phyloP scores from a whole-genome alignment of 208 protist genomes.

The Trypanosoma lewisi region DNA sequence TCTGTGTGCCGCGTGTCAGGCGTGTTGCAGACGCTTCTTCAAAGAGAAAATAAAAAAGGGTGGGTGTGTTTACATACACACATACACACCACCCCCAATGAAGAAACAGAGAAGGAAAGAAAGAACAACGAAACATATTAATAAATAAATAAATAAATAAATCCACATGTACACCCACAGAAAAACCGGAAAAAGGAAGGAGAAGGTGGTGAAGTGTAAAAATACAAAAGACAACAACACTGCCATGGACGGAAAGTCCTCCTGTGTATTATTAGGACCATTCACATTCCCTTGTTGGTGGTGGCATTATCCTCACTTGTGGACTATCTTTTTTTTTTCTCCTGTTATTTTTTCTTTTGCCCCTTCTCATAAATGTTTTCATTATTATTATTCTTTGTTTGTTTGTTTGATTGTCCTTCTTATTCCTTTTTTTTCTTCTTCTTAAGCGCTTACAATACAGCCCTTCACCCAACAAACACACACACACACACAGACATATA shows the following conservation, averaged over 20 bases:
- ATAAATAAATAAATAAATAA: slow-evolving; percentile 7
- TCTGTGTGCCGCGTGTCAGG: neutral
- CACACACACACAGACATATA: neutral
- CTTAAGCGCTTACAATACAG: neutral
- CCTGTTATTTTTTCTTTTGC: neutral
- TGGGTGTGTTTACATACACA: neutral
- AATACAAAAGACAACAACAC: no score
- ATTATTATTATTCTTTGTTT: slow-evolving; percentile 3
- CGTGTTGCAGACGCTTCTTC: neutral
- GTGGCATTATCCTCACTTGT: no score
- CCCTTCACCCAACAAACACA: neutral
- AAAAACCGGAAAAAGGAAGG: no score
- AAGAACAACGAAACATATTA: slow-evolving; percentile 1
- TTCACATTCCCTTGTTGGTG: no score
- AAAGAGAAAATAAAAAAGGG: neutral
- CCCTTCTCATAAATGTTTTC: neutral
- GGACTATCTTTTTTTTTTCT: no score
- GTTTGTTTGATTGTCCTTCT: neutral
- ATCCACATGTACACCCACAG: slow-evolving; percentile 6
- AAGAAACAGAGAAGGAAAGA: neutral
- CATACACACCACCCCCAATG: neutral
- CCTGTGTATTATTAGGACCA: neutral
- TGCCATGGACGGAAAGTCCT: no score
- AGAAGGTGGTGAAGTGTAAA: no score
- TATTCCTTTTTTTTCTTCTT: neutral